Conservation (phyloP, 1,284 basidiomycete species). For the Athelia psychrophila region DNA sequence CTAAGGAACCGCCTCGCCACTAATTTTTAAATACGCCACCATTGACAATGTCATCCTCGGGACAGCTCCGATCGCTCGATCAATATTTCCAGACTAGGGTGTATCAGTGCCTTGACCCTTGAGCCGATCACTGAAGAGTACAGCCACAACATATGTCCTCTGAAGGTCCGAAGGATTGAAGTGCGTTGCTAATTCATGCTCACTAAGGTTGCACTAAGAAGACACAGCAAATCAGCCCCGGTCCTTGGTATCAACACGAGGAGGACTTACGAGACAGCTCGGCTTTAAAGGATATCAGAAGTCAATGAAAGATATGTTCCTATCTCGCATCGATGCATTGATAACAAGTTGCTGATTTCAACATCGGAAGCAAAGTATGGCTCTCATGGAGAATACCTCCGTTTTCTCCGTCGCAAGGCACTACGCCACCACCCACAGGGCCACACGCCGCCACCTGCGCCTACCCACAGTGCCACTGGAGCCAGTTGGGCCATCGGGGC, state of each 20-base stretch:
- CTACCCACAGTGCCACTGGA: conserved; percentile 58
- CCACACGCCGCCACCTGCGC: conserved; percentile 96
- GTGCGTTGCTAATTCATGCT: conserved; percentile 90
- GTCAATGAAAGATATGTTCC: conserved; percentile 96
- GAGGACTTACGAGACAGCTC: conserved; percentile 76
- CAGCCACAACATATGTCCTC: conserved; percentile 70
- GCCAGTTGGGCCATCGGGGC: neutral
- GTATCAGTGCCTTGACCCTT: conserved; percentile 59
- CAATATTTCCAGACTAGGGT: conserved; percentile 46
- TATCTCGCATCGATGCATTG: conserved; percentile 86
- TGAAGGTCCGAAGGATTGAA: no score
- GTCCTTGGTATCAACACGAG: conserved; percentile 8
- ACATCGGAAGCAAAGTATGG: conserved; percentile 95
- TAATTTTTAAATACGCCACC: no score
- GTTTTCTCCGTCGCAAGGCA: conserved; percentile 97
- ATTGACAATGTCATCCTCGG: no score
- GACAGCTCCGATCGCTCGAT: conserved; percentile 67
- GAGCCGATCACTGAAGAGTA: conserved; percentile 62
- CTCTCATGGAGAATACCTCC: conserved; percentile 95
- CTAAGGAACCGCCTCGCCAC: no score
- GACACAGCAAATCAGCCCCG: neutral
- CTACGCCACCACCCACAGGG: conserved; percentile 83
- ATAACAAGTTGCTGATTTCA: conserved; percentile 88
- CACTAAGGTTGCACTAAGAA: conserved; percentile 56
- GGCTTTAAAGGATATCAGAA: conserved; percentile 68